These are phyloP conservation scores for Diaporthe sp. DNA, from an alignment of 2,329 filamentous ascomycete species.

Conservation along the genomic window DNA sequence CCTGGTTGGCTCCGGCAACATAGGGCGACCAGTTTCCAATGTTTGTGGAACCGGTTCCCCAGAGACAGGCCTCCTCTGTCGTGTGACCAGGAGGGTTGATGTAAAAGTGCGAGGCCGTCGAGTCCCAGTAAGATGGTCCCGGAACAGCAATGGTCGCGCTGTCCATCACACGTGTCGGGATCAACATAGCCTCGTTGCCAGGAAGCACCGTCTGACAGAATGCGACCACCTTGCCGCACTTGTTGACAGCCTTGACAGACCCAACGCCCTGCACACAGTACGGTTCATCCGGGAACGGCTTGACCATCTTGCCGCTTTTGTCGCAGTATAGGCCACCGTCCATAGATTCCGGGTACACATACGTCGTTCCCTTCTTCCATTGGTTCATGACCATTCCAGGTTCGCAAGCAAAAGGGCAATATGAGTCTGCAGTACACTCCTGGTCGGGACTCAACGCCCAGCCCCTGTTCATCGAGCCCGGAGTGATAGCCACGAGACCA, in stretches of 20 bases:
- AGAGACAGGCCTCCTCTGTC: conserved; percentile 74
- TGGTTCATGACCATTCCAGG: conserved; percentile 82
- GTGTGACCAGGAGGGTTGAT: conserved; percentile 79
- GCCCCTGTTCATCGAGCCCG: conserved; percentile 73
- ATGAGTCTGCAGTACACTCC: conserved; percentile 73
- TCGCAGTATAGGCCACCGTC: conserved; percentile 83
- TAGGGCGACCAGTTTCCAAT: conserved; percentile 84
- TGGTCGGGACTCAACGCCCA: conserved; percentile 86
- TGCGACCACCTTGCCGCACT: conserved; percentile 71
- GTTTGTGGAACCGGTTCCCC: conserved; percentile 74
- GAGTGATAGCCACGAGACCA: conserved; percentile 77
- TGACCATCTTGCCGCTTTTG: conserved; percentile 71
- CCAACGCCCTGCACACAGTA: conserved; percentile 80
- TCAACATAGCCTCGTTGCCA: conserved; percentile 85
- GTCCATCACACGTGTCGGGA: conserved; percentile 76
- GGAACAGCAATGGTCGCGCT: conserved; percentile 77
- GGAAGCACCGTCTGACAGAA: conserved; percentile 86
- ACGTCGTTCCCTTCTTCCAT: conserved; percentile 80
- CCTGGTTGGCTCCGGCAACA: conserved; percentile 81
- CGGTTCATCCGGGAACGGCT: conserved; percentile 76
- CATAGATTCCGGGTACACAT: conserved; percentile 79
- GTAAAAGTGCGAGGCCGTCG: conserved; percentile 83
- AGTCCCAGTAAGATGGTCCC: conserved; percentile 76
- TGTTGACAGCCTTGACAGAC: conserved; percentile 75
- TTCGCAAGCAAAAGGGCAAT: conserved; percentile 83